These are phyloP conservation scores for Vairimorpha ceranae DNA, from an alignment of 371 early-diverging fungal genomes.

Conservation along the genomic window DNA sequence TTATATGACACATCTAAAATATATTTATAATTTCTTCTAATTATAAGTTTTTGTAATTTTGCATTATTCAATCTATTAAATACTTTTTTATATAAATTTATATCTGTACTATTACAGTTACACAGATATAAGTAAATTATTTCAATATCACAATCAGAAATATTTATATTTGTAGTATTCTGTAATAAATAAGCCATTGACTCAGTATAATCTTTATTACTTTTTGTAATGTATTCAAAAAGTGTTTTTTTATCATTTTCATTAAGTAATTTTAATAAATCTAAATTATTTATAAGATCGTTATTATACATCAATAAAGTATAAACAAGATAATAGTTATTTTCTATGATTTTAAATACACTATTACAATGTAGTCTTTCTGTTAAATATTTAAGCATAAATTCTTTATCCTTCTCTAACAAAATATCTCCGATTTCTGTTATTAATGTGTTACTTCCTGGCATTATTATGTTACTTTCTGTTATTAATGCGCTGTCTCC, in stretches of 20 bases:
- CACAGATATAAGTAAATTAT: neutral
- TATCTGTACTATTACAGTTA: neutral
- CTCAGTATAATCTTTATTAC: neutral
- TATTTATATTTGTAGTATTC: neutral
- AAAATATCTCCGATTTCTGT: neutral
- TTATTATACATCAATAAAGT: neutral
- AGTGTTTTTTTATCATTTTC: neutral
- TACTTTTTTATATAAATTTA: constrained; percentile 11
- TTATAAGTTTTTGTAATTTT: constrained; percentile 6
- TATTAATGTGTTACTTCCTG: neutral
- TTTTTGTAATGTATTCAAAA: neutral
- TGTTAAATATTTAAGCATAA: neutral
- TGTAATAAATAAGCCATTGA: neutral
- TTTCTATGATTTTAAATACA: neutral
- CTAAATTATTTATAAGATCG: neutral
- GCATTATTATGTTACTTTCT: neutral
- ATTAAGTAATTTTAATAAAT: neutral
- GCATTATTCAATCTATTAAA: constrained; percentile 13
- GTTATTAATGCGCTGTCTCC: neutral
- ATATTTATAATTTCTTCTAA: neutral
- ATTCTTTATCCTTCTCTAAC: neutral
- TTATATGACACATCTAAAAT: constrained; percentile 29
- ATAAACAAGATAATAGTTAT: neutral
- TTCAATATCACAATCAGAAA: neutral
- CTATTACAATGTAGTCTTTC: neutral